Evolutionary conservation across 495 filamentous ascomycete genomes (phyloP).

Genomic region (Cenococcum geophilum): DNA sequence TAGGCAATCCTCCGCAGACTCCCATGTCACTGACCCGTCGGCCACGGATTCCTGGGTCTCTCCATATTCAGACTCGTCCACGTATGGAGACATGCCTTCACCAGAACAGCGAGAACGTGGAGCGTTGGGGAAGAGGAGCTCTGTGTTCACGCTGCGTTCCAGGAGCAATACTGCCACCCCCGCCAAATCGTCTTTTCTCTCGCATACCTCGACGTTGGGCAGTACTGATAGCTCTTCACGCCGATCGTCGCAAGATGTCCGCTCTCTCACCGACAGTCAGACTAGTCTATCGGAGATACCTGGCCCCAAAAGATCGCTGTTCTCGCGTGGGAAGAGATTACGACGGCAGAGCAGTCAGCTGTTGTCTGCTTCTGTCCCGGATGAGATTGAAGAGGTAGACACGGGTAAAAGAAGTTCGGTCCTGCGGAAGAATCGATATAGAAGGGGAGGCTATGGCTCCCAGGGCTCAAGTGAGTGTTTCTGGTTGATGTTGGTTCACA

Average conservation of each 20-base stretch:
- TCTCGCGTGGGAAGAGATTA: conserved; percentile 20
- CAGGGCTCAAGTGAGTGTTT: conserved; percentile 20
- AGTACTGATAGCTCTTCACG: conserved; percentile 11
- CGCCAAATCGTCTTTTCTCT: conserved; percentile 20
- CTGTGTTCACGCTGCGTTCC: conserved; percentile 29
- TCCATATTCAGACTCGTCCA: conserved; percentile 21
- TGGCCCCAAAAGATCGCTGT: conserved; percentile 19
- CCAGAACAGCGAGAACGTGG: conserved; percentile 20
- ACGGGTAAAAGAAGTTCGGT: conserved; percentile 18
- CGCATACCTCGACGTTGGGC: conserved; percentile 19
- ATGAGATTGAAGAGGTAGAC: conserved; percentile 22
- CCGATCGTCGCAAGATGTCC: conserved; percentile 22
- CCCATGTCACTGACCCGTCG: conserved; percentile 21
- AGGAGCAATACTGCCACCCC: conserved; percentile 31
- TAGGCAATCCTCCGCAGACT: conserved; percentile 27
- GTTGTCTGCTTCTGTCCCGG: background rate
- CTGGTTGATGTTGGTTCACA: background rate
- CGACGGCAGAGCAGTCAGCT: conserved; percentile 21
- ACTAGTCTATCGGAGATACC: conserved; percentile 15
- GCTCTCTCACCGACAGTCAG: conserved; percentile 1
- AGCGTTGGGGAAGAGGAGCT: conserved; percentile 22
- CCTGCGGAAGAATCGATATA: conserved; percentile 19
- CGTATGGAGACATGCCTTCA: conserved; percentile 20
- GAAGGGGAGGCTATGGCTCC: conserved; percentile 3
- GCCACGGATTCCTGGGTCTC: conserved; percentile 23